Conservation (phyloP, 2,329 filamentous ascomycete species). For the Aspergillus arachidicola region DNA sequence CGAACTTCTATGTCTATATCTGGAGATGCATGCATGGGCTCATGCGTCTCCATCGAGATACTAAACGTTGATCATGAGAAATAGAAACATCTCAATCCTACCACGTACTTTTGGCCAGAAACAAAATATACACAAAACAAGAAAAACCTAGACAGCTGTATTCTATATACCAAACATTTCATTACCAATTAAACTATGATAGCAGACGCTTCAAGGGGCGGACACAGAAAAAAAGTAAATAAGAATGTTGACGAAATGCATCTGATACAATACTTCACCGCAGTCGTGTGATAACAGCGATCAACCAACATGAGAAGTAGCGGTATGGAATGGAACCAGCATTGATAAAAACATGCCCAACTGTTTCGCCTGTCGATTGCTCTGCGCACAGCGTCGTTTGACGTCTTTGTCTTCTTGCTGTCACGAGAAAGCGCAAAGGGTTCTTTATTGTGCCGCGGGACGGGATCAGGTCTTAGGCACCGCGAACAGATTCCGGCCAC, state of each 20-base stretch:
- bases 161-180: background rate
- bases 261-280: constrained; percentile 10
- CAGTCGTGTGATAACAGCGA: constrained; percentile 23
- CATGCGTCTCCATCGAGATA: background rate
- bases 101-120: background rate
- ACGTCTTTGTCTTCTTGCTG: constrained; percentile 8
- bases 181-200: background rate
- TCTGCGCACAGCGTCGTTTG: constrained; percentile 8
- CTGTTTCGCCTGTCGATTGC: constrained; percentile 4
- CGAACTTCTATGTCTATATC: background rate
- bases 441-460: constrained; percentile 3
- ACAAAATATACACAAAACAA: background rate
- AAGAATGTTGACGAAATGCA: background rate
- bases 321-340: constrained; percentile 22
- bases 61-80: background rate
- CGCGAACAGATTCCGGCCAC: constrained; percentile 12
- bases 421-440: constrained; percentile 10
- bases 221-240: background rate
- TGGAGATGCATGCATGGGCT: background rate
- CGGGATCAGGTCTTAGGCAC: constrained; percentile 1
- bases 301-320: constrained; percentile 19
- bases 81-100: background rate
- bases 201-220: background rate
- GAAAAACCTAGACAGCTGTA: background rate
- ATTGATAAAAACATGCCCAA: constrained; percentile 6